These are phyloP conservation scores for Neonectria punicea DNA, from an alignment of 2,329 filamentous ascomycete genomes.

Conservation along the genomic window DNA sequence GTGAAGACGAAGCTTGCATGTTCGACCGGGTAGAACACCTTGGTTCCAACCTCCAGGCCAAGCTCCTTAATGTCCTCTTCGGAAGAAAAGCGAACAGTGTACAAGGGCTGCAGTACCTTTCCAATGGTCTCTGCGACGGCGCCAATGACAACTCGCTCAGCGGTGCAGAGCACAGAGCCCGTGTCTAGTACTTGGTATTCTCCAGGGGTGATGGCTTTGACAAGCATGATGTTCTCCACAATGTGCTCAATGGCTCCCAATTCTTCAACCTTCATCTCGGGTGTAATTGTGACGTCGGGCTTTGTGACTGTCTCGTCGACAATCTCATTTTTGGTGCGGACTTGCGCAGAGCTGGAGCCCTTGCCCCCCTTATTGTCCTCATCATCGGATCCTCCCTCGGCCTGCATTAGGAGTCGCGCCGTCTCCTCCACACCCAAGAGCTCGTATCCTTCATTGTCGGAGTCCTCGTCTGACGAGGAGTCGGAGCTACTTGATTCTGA, in stretches of 20 bases:
- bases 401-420: conserved; percentile 85
- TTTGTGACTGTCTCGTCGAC: conserved; percentile 72
- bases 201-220: conserved; percentile 81
- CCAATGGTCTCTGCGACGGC: conserved; percentile 88
- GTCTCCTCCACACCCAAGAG: conserved; percentile 84
- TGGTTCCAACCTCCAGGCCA: conserved; percentile 74
- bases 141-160: conserved; percentile 80
- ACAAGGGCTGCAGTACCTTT: conserved; percentile 85
- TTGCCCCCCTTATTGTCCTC: conserved; percentile 67
- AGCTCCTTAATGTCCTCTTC: conserved; percentile 73
- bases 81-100: conserved; percentile 81
- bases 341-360: conserved; percentile 54
- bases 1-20: conserved; percentile 91
- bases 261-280: conserved; percentile 79
- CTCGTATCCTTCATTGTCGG: conserved; percentile 72
- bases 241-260: conserved; percentile 81
- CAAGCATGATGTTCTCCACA: conserved; percentile 81
- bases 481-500: conserved; percentile 68
- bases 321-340: conserved; percentile 86
- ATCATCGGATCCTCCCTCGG: conserved; percentile 82
- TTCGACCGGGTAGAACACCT: conserved; percentile 81
- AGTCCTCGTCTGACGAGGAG: conserved; percentile 69
- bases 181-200: conserved; percentile 87
- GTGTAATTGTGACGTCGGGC: conserved; percentile 81
- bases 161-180: conserved; percentile 84